These are phyloP conservation scores for Colletotrichum endophyticum DNA, from an alignment of 2,329 filamentous ascomycete species.

Conservation along the genomic window DNA sequence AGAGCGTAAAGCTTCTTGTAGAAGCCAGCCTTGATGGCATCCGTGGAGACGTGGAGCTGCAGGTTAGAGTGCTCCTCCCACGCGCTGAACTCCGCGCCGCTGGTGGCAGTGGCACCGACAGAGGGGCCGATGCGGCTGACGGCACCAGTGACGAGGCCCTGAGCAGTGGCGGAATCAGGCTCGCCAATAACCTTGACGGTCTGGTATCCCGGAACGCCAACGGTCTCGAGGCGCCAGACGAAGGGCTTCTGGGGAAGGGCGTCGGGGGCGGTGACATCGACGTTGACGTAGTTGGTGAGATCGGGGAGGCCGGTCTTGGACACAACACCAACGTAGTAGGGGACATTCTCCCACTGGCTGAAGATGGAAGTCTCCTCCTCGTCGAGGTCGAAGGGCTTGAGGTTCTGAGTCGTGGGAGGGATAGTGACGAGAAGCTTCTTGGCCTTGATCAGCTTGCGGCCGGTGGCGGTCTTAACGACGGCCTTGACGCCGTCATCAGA, in stretches of 20 bases:
- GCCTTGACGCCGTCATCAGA: conserved; percentile 20
- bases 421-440: conserved; percentile 33
- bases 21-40: conserved; percentile 15
- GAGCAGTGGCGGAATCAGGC: neutral
- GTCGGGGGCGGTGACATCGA: conserved; percentile 11
- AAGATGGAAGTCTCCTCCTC: conserved; percentile 27
- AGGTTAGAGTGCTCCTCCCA: conserved; percentile 12
- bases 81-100: neutral
- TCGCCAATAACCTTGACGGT: conserved; percentile 24
- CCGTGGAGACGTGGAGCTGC: conserved; percentile 16
- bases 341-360: conserved; percentile 7
- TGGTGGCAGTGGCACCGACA: neutral
- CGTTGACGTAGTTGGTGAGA: conserved; percentile 20
- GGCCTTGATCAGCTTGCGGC: conserved; percentile 33
- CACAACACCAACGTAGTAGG: conserved; percentile 13
- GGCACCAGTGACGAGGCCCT: conserved; percentile 1
- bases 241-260: conserved; percentile 17
- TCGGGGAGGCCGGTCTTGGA: conserved; percentile 6
- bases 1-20: conserved; percentile 17
- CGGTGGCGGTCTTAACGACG: conserved; percentile 27
- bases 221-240: conserved; percentile 21
- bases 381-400: conserved; percentile 29
- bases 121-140: neutral
- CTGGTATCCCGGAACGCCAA: conserved; percentile 23
- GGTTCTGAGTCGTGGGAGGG: conserved; percentile 27